These are phyloP conservation scores for Diaporthe destruens DNA, from an alignment of 2,329 filamentous ascomycete genomes.

Conservation along the genomic window DNA sequence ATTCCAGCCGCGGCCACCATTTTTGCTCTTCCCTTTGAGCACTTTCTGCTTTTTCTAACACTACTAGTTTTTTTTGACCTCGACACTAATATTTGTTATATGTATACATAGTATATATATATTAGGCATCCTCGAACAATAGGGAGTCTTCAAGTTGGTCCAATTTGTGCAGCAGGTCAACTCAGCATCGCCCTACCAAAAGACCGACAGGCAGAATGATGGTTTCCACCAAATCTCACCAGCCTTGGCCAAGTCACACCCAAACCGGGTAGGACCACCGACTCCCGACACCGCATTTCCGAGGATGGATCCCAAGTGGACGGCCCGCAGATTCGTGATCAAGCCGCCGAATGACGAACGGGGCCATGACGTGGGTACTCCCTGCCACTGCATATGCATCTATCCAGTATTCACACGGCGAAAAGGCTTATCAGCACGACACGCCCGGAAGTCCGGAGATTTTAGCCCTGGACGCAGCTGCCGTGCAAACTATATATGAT, in stretches of 20 bases:
- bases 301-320: conserved; percentile 9
- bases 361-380: not conserved
- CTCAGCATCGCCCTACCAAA: not conserved
- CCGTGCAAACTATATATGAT: not conserved
- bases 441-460: conserved; percentile 7
- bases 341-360: conserved; percentile 39
- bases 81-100: no score
- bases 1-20: no score
- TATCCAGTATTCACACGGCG: not conserved
- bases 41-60: no score
- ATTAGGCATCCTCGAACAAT: not conserved
- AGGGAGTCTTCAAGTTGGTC: not conserved
- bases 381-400: conserved; percentile 8
- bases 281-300: conserved; percentile 35
- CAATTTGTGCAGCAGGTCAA: not conserved
- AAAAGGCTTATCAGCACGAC: conserved; percentile 1
- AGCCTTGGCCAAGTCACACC: not conserved
- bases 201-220: not conserved
- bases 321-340: conserved; percentile 38
- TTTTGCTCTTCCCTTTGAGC: no score
- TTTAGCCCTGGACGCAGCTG: no score
- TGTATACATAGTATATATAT: no score
- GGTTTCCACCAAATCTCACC: not conserved
- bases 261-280: conserved; percentile 19
- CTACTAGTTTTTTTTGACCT: no score